Evolutionary conservation across 768 basidiomycete genomes (phyloP).

Genomic region (Tubosaeta sp.): DNA sequence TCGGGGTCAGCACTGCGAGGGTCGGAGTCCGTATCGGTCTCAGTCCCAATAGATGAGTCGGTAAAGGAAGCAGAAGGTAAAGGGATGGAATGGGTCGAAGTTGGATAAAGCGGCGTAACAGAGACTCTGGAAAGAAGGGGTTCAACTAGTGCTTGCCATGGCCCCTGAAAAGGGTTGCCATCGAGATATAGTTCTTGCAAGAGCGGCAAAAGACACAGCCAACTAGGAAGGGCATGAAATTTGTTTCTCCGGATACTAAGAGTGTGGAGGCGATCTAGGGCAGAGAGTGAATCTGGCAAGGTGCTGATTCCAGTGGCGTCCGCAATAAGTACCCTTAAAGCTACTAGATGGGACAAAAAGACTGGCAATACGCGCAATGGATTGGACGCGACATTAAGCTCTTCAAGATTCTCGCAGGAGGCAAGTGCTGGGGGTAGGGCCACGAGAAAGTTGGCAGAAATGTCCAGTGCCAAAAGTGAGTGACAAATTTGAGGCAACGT

Average conservation of each 20-base stretch:
- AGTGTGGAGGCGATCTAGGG: constrained; percentile 80
- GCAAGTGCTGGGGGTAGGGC: constrained; percentile 81
- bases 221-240: constrained; percentile 84
- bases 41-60: constrained; percentile 43
- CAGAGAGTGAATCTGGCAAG: constrained; percentile 68
- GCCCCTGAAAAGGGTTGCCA: constrained; percentile 91
- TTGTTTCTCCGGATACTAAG: constrained; percentile 87
- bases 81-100: constrained; percentile 59
- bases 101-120: constrained; percentile 58
- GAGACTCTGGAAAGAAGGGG: constrained; percentile 69
- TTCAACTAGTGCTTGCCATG: constrained; percentile 86
- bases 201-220: constrained; percentile 84
- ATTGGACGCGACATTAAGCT: constrained; percentile 91
- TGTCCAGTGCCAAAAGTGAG: constrained; percentile 87
- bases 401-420: constrained; percentile 80
- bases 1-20: constrained; percentile 39
- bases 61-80: constrained; percentile 44
- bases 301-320: constrained; percentile 81
- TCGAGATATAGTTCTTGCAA: constrained; percentile 91
- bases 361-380: constrained; percentile 88
- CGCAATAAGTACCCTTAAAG: constrained; percentile 86
- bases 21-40: constrained; percentile 54
- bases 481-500: constrained; percentile 68
- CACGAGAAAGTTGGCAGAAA: constrained; percentile 82
- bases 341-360: constrained; percentile 72